phyloP scores from a whole-genome alignment of 371 early-diverging fungal species.

The Mucor plumbeus region DNA sequence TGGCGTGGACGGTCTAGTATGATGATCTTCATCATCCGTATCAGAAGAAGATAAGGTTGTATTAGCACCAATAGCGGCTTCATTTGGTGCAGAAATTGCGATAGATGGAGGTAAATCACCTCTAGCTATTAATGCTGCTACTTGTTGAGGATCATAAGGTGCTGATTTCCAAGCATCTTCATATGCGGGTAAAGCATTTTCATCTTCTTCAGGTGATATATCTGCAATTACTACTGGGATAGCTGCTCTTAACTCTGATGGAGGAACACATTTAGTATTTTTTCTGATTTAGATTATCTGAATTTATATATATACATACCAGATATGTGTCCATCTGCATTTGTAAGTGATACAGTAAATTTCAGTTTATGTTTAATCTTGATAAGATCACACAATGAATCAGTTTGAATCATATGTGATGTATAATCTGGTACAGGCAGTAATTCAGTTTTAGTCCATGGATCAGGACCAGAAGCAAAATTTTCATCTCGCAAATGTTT shows the following conservation, averaged over 20 bases:
- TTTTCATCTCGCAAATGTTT: constrained; percentile 38
- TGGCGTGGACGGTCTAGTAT: constrained; percentile 74
- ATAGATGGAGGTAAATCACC: constrained; percentile 47
- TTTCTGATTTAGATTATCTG: background rate
- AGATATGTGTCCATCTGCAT: constrained; percentile 57
- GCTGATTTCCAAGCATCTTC: constrained; percentile 56
- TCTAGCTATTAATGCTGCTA: constrained; percentile 36
- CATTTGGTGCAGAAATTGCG: constrained; percentile 77
- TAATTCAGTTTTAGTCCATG: constrained; percentile 41
- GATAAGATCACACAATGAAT: constrained; percentile 42
- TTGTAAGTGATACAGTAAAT: constrained; percentile 46
- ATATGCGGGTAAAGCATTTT: constrained; percentile 49
- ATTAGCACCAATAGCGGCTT: constrained; percentile 83
- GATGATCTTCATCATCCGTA: constrained; percentile 65
- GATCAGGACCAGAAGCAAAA: constrained; percentile 24
- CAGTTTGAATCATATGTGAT: constrained; percentile 36
- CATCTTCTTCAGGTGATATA: constrained; percentile 43
- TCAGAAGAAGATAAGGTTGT: constrained; percentile 70
- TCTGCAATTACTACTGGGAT: constrained; percentile 47
- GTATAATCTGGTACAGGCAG: constrained; percentile 30
- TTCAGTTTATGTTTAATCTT: constrained; percentile 51
- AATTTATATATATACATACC: constrained; percentile 26
- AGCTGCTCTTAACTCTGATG: constrained; percentile 49
- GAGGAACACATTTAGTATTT: background rate
- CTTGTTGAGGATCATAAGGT: constrained; percentile 44